Evolutionary conservation across 192 early-diverging fungal genomes (phyloP), one percentile per base, ranked within the genome.

Genomic region (Coemansia sp.): DNA sequence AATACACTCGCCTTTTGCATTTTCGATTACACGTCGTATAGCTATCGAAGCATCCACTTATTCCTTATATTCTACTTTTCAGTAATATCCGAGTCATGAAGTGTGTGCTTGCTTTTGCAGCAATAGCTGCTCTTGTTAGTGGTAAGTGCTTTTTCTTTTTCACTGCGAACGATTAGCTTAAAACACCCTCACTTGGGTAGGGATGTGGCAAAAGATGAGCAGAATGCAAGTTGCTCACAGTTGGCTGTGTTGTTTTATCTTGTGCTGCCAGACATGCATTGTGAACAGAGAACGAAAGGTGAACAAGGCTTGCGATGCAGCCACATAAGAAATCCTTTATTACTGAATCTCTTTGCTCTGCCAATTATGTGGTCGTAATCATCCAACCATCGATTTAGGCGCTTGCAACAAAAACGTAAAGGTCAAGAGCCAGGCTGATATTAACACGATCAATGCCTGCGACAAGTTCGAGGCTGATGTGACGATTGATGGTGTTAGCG

Each of bases 371-470:
- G 49, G 24, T 55, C 14, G 64, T 57, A 38, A 9, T 9, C 10
- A 38, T 4, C 2, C 28, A 30, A 30, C 28, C 6, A 30, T 38
- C 34, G 26, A 28, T 34, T 58, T 71, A 78, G 66, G 66, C 19
- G 71, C 77, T 22, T 83, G 81, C 68, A 62, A 65, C 60, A 74
- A 69, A 53, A 51, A 72, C 55, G 64, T 75, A 34, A 68, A 58
- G 51, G 60, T 75, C 48, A 66, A 71, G 62, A 67, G 61, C 54
- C 72, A 78, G 69, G 50, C 56, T 8, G 76, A 83, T 54, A 49
- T 83, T 56, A 64, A 65, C 71, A 66, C 67, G 9, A 34, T 83
- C 49, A 73, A 68, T 48, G 65, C 65, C 7, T 83, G 81, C 73
- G 19, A 58, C 31, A 68, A 67, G 67, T 74, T 67, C 66, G 51